A percentile compares a stretch with the other conserved stretches of the same genome.
phyloP scores from a whole-genome alignment of 2,329 filamentous ascomycete genomes.

The Penicillium fuscoglaucum region DNA sequence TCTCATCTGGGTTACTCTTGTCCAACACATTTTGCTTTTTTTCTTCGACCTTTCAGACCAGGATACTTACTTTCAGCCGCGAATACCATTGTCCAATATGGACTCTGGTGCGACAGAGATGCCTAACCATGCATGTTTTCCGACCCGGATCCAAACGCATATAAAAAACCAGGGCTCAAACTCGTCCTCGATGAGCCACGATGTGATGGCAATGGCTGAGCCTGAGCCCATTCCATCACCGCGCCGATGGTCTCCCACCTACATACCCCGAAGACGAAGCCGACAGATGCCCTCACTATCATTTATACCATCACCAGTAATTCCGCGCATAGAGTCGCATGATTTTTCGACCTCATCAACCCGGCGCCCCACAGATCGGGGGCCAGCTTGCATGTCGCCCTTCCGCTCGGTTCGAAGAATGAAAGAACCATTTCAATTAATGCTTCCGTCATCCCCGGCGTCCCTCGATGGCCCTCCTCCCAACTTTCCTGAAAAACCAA shows the following conservation, averaged over 20 bases:
- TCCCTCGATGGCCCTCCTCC: constrained; percentile 29
- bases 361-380: constrained; percentile 30
- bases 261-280: constrained; percentile 33
- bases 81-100: constrained; percentile 33
- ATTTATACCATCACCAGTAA: constrained; percentile 34
- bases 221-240: constrained; percentile 25
- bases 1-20: constrained; percentile 24
- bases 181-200: constrained; percentile 22
- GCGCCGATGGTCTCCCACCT: constrained; percentile 30
- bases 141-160: constrained; percentile 25
- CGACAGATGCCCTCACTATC: constrained; percentile 38
- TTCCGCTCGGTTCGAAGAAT: constrained; percentile 43
- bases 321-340: constrained; percentile 30
- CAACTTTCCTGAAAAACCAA: constrained; percentile 22
- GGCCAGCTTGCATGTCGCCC: constrained; percentile 33
- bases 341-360: constrained; percentile 31
- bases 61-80: constrained; percentile 15
- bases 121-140: constrained; percentile 24
- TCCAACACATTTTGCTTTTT: constrained; percentile 27
- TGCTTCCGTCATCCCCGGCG: constrained; percentile 36
- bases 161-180: constrained; percentile 23
- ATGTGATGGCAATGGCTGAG: constrained; percentile 18
- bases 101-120: constrained; percentile 30
- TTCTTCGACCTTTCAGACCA: constrained; percentile 8
- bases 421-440: constrained; percentile 43